Percentiles rank a stretch among this genome's conserved stretches.
Conservation (phyloP, 164 flowering plant species). For the Vitis labrusca region DNA sequence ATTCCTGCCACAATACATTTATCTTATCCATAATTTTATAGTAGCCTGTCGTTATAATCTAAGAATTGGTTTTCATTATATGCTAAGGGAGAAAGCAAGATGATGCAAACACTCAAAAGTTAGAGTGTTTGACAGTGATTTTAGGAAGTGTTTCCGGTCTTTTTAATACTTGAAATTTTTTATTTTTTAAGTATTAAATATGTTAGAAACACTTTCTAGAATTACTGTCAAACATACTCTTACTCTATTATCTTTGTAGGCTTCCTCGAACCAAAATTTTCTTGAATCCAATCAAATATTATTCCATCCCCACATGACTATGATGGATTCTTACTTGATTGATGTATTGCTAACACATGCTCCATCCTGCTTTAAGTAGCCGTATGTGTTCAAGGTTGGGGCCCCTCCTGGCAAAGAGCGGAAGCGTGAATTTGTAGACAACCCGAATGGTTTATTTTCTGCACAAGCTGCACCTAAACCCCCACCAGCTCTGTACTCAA, state of each 20-base stretch:
- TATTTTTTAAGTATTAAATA: no score
- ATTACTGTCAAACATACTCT: no score
- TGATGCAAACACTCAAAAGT: no score
- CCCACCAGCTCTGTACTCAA: constrained; percentile 77
- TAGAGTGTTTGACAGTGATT: no score
- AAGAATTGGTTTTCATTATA: no score
- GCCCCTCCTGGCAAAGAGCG: constrained; percentile 87
- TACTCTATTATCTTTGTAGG: not conserved
- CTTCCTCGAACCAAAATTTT: not conserved
- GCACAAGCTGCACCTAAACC: constrained; percentile 98
- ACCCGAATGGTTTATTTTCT: constrained; percentile 89
- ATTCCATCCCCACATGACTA: not conserved
- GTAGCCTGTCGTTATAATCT: no score
- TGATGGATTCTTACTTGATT: not conserved
- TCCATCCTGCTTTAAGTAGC: constrained; percentile 44
- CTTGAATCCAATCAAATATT: not conserved
- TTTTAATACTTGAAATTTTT: no score
- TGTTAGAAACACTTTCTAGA: no score
- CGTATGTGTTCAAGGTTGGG: constrained; percentile 89
- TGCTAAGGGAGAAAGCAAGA: no score
- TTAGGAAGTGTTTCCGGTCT: no score
- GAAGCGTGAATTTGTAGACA: constrained; percentile 88
- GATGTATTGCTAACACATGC: constrained; percentile 2
- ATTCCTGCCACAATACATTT: no score
- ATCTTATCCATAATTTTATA: no score